These are phyloP conservation scores for Mycena sp. DNA, from an alignment of 1,284 basidiomycete species.

Conservation along the genomic window DNA sequence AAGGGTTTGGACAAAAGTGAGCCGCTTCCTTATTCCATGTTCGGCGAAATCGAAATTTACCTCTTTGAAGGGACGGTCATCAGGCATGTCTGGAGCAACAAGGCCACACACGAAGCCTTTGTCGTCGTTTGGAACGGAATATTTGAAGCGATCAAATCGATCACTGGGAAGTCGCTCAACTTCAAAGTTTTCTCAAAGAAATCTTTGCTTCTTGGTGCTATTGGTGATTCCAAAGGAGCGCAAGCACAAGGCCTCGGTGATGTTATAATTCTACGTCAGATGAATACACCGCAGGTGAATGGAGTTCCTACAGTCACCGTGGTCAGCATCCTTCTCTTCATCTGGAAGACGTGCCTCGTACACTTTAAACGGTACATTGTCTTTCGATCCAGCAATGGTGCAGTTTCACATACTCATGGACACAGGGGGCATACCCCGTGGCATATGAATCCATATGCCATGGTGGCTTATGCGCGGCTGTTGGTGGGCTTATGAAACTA, in stretches of 20 bases:
- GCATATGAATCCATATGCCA: no score
- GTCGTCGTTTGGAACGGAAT: neutral
- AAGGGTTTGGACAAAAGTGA: neutral
- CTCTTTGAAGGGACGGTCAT: constrained; percentile 5
- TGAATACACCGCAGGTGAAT: neutral
- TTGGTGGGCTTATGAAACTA: no score
- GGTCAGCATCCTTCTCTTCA: neutral
- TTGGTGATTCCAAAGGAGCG: constrained; percentile 7
- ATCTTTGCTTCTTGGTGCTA: neutral
- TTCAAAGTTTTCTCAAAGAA: neutral
- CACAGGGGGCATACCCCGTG: no score
- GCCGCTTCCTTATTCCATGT: neutral
- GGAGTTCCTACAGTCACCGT: neutral
- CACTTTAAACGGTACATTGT: constrained; percentile 5
- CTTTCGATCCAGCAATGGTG: no score
- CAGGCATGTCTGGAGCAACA: constrained; percentile 2
- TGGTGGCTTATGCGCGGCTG: no score
- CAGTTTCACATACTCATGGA: no score
- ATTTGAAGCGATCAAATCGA: neutral
- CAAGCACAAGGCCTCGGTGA: constrained; percentile 13
- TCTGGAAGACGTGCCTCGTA: constrained; percentile 13
- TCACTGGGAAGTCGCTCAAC: neutral
- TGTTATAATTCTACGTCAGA: constrained; percentile 8
- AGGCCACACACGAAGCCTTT: constrained; percentile 3
- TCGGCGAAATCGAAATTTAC: neutral